Evolutionary conservation across 2,329 filamentous ascomycete species (phyloP).

Genomic region (Aureobasidium zeae): DNA sequence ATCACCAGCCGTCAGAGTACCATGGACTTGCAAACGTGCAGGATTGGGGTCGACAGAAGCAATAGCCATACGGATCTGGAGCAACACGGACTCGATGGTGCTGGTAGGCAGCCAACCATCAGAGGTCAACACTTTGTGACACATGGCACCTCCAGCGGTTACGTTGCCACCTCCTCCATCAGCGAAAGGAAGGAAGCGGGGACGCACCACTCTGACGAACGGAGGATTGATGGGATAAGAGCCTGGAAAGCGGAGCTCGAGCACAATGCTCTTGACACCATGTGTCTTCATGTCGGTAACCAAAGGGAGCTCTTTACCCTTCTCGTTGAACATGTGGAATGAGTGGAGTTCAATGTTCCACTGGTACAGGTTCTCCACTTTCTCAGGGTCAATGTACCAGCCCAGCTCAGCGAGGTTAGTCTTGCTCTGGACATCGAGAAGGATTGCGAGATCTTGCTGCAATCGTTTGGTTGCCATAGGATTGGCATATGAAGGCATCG

Average conservation of each 20-base stretch:
- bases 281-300: constrained; percentile 62
- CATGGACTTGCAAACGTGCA: constrained; percentile 50
- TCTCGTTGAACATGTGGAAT: constrained; percentile 42
- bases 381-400: constrained; percentile 66
- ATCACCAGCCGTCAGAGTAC: constrained; percentile 16
- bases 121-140: constrained; percentile 22
- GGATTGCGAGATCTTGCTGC: constrained; percentile 52
- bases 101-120: constrained; percentile 64
- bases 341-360: constrained; percentile 88
- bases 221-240: constrained; percentile 71
- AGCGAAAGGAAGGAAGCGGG: constrained; percentile 64
- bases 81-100: constrained; percentile 66
- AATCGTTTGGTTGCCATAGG: constrained; percentile 52
- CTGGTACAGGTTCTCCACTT: constrained; percentile 69
- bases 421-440: constrained; percentile 55
- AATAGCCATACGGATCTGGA: constrained; percentile 73
- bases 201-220: constrained; percentile 71
- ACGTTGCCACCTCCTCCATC: constrained; percentile 77
- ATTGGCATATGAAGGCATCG: constrained; percentile 56
- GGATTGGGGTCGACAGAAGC: constrained; percentile 58
- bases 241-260: constrained; percentile 72
- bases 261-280: constrained; percentile 57
- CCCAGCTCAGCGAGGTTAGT: constrained; percentile 59
- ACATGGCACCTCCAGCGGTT: constrained; percentile 72
- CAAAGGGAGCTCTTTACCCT: constrained; percentile 48